phyloP scores from a whole-genome alignment of 306 rosid genomes.

The Geum urbanum region DNA sequence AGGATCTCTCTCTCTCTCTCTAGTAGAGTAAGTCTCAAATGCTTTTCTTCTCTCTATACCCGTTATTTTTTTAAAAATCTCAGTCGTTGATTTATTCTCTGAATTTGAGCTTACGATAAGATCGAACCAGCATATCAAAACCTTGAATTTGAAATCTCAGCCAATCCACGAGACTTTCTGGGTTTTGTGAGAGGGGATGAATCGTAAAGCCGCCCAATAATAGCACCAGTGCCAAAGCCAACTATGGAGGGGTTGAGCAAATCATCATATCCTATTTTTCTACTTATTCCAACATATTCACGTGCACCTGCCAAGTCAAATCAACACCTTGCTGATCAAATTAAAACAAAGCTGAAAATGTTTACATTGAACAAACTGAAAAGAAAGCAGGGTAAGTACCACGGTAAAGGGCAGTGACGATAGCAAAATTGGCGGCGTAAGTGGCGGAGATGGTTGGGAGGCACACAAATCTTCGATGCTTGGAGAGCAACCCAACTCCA shows the following conservation, averaged over 20 bases:
- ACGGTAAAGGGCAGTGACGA: conserved; percentile 75
- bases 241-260: conserved; percentile 66
- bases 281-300: conserved; percentile 55
- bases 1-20: too few species aligned
- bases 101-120: too few species aligned
- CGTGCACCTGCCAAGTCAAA: conserved; percentile 60
- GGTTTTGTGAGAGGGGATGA: too few species aligned
- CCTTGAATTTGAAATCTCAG: too few species aligned
- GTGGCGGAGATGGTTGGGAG: conserved; percentile 51
- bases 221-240: conserved; percentile 79
- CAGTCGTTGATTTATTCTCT: too few species aligned
- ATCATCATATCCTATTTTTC: conserved; percentile 74
- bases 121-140: too few species aligned
- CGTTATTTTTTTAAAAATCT: too few species aligned
- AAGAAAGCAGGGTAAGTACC: conserved; percentile 43
- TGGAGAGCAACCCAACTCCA: conserved; percentile 73
- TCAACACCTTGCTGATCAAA: neutral
- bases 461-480: conserved; percentile 67
- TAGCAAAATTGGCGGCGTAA: conserved; percentile 70
- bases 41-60: too few species aligned
- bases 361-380: neutral
- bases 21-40: too few species aligned
- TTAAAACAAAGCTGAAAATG: neutral
- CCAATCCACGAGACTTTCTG: too few species aligned
- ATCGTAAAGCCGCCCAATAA: conserved; percentile 93